These are phyloP conservation scores for Dalbergia oliveri DNA, from an alignment of 306 rosid genomes.

Conservation along the genomic window DNA sequence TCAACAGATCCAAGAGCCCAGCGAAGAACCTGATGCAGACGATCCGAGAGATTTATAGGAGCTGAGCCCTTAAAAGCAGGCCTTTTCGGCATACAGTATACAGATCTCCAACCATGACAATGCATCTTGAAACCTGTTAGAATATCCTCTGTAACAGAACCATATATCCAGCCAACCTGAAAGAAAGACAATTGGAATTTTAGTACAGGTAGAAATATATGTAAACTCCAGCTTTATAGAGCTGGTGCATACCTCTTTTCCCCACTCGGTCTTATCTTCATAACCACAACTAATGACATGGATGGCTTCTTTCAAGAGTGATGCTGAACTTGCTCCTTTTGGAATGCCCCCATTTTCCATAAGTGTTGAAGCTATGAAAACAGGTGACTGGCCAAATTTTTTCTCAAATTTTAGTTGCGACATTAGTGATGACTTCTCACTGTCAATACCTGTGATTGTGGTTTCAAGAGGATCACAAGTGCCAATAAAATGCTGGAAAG, in stretches of 20 bases:
- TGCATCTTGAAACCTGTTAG: slow-evolving; percentile 96
- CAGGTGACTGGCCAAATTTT: slow-evolving; percentile 81
- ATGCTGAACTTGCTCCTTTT: slow-evolving; percentile 71
- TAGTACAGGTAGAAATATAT: slow-evolving; percentile 15
- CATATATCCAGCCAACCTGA: slow-evolving; percentile 98
- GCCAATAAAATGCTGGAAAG: background rate
- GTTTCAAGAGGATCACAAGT: slow-evolving; percentile 34
- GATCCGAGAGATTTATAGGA: slow-evolving; percentile 89
- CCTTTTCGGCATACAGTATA: slow-evolving; percentile 89
- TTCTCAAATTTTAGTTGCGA: slow-evolving; percentile 87
- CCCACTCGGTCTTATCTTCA: slow-evolving; percentile 97
- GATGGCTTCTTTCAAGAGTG: slow-evolving; percentile 92
- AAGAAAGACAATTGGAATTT: slow-evolving; percentile 28
- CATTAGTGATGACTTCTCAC: slow-evolving; percentile 69
- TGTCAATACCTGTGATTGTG: slow-evolving; percentile 71
- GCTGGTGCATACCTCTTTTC: slow-evolving; percentile 70
- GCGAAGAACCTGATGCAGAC: slow-evolving; percentile 91
- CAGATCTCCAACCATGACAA: slow-evolving; percentile 96
- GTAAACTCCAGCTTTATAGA: background rate
- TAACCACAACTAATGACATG: slow-evolving; percentile 96
- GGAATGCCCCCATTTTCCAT: slow-evolving; percentile 86
- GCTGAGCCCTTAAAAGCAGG: slow-evolving; percentile 97
- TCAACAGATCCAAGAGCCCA: slow-evolving; percentile 98
- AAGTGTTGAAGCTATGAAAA: slow-evolving; percentile 78
- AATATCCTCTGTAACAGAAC: slow-evolving; percentile 94